These are phyloP conservation scores for Davidsoniella neocaledoniae DNA, from an alignment of 2,329 filamentous ascomycete genomes.

Conservation along the genomic window DNA sequence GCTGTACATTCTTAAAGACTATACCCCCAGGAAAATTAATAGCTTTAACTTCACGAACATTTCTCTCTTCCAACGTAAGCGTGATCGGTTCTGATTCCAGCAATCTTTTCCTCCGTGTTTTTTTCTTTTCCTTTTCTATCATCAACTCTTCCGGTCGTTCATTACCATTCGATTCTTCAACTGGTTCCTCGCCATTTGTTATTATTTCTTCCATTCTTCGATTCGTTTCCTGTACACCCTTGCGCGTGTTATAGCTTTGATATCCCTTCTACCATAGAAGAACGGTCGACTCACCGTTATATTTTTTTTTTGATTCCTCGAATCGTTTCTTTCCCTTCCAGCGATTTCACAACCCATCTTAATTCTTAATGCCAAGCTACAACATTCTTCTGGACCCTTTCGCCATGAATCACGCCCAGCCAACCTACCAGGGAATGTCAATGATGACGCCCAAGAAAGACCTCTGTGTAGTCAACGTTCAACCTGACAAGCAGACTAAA, in stretches of 20 bases:
- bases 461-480: slow-evolving; percentile 14
- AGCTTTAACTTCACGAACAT: not conserved
- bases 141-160: slow-evolving; percentile 4
- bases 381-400: slow-evolving; percentile 2
- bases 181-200: not conserved
- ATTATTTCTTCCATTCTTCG: slow-evolving; percentile 10
- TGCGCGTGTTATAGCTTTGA: not conserved
- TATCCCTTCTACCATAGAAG: not conserved
- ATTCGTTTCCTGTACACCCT: not conserved
- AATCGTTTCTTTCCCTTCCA: not conserved
- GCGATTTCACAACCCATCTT: slow-evolving; percentile 3
- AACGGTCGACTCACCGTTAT: not conserved
- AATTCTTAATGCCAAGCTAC: slow-evolving; percentile 13
- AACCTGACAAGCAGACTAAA: slow-evolving; percentile 14
- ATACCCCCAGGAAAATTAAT: not conserved
- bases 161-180: slow-evolving; percentile 1
- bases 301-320: not conserved
- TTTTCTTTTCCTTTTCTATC: not conserved
- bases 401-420: slow-evolving; percentile 10
- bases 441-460: slow-evolving; percentile 12
- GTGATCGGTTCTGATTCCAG: too few species aligned
- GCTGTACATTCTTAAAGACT: not conserved
- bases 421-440: slow-evolving; percentile 4
- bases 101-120: not conserved
- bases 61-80: too few species aligned